Conservation (phyloP, 1,284 basidiomycete genomes). For the Austroboletus novae-zelandiae region DNA sequence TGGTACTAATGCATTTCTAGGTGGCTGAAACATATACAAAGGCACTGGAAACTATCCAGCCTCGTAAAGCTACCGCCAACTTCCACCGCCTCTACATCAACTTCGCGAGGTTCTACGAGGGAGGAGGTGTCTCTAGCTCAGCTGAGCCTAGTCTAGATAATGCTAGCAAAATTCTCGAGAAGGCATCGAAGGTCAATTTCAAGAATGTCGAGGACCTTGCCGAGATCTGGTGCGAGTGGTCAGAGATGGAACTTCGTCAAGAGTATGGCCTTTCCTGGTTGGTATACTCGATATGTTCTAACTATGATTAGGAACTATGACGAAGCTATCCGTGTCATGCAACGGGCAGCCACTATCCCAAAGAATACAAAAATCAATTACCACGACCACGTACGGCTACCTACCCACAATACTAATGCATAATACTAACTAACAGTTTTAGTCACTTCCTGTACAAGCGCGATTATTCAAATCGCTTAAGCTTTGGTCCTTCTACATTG, state of each 20-base stretch:
- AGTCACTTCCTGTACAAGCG: conserved; percentile 83
- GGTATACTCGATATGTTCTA: conserved; percentile 6
- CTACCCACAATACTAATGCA: neutral
- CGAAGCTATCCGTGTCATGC: conserved; percentile 92
- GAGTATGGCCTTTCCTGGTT: conserved; percentile 59
- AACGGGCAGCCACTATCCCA: conserved; percentile 88
- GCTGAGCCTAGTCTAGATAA: conserved; percentile 82
- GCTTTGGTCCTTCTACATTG: conserved; percentile 98
- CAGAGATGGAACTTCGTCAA: conserved; percentile 95
- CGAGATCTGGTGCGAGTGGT: conserved; percentile 99
- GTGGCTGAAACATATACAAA: conserved; percentile 91
- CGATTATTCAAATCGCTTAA: conserved; percentile 98
- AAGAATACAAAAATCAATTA: conserved; percentile 91
- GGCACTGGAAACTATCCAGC: conserved; percentile 86
- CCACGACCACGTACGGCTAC: conserved; percentile 83
- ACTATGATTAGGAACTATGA: conserved; percentile 79
- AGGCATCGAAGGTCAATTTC: conserved; percentile 89
- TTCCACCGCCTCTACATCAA: conserved; percentile 90
- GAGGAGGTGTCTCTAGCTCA: conserved; percentile 79
- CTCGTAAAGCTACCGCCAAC: conserved; percentile 90
- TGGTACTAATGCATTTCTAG: conserved; percentile 36
- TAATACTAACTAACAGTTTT: conserved; percentile 13
- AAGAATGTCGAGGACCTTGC: conserved; percentile 97
- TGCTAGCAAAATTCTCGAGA: conserved; percentile 91
- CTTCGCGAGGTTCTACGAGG: conserved; percentile 98